These are phyloP conservation scores for Trametes versicolor DNA, from an alignment of 1,284 basidiomycete genomes.

Conservation along the genomic window DNA sequence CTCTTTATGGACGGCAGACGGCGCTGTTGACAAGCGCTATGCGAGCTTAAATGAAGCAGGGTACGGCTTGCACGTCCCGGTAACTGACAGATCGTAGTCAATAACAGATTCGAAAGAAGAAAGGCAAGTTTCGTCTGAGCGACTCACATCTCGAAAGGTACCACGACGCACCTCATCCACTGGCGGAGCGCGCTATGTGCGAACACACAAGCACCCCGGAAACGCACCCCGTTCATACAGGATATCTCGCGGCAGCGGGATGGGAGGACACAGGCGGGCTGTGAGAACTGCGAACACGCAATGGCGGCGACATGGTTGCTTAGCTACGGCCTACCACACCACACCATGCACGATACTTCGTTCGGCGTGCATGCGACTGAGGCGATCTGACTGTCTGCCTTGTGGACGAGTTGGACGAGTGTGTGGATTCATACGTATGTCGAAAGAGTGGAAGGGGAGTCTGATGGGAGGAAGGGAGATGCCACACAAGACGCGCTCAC, in stretches of 20 bases:
- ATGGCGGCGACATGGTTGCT: not conserved
- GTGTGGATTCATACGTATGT: not conserved
- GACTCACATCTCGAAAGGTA: not conserved
- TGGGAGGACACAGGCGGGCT: not conserved
- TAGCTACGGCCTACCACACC: slow-evolving; percentile 1
- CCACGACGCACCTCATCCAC: too few relatives aligned
- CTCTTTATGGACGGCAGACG: not conserved
- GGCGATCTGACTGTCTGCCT: not conserved
- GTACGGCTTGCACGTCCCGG: not conserved
- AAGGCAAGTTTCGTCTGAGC: not conserved
- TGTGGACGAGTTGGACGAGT: not conserved
- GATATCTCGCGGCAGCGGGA: not conserved
- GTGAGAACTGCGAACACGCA: not conserved
- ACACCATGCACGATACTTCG: not conserved
- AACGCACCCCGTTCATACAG: not conserved
- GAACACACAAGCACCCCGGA: not conserved
- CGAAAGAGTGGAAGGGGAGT: not conserved
- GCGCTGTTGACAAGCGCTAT: not conserved
- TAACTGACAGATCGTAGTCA: slow-evolving; percentile 1
- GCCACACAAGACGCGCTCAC: slow-evolving; percentile 20
- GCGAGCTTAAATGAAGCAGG: not conserved
- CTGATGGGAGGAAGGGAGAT: not conserved
- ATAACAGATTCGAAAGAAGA: not conserved
- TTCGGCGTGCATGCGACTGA: too few relatives aligned
- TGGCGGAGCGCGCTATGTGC: not conserved